phyloP scores from a whole-genome alignment of 345 rosid species.

The Gossypium ekmanianum region DNA sequence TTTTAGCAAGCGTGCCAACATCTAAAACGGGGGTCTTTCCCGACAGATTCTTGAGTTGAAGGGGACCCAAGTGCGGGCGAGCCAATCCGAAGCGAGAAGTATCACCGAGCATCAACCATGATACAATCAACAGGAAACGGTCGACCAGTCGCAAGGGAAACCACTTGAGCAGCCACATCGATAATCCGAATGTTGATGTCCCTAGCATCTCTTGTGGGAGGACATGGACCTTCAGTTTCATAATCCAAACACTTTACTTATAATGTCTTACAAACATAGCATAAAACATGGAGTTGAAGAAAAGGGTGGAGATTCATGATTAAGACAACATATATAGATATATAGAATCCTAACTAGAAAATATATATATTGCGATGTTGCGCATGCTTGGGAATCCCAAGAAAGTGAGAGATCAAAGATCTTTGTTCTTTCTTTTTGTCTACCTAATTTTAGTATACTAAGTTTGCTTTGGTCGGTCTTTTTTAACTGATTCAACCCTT shows the following conservation, averaged over 20 bases:
- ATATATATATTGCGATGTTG: slow-evolving; percentile 10
- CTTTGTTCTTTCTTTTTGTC: neutral
- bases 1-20: slow-evolving; percentile 82
- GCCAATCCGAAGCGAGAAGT: slow-evolving; percentile 63
- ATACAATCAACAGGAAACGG: slow-evolving; percentile 51
- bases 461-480: neutral
- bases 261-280: neutral
- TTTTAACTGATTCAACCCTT: slow-evolving; percentile 15
- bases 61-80: slow-evolving; percentile 80
- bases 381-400: slow-evolving; percentile 66
- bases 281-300: neutral
- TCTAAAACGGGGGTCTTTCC: slow-evolving; percentile 95
- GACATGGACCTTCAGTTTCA: slow-evolving; percentile 76
- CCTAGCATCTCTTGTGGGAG: slow-evolving; percentile 96
- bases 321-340: slow-evolving; percentile 13
- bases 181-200: slow-evolving; percentile 81
- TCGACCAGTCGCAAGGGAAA: slow-evolving; percentile 76
- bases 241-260: neutral
- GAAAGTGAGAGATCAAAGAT: slow-evolving; percentile 38
- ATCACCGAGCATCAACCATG: slow-evolving; percentile 71
- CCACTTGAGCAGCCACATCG: slow-evolving; percentile 94
- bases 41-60: slow-evolving; percentile 58
- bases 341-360: slow-evolving; percentile 15
- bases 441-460: neutral
- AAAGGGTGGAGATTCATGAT: slow-evolving; percentile 17